phyloP scores from a whole-genome alignment of 2,329 filamentous ascomycete genomes.

The Leptographium galeiforme region DNA sequence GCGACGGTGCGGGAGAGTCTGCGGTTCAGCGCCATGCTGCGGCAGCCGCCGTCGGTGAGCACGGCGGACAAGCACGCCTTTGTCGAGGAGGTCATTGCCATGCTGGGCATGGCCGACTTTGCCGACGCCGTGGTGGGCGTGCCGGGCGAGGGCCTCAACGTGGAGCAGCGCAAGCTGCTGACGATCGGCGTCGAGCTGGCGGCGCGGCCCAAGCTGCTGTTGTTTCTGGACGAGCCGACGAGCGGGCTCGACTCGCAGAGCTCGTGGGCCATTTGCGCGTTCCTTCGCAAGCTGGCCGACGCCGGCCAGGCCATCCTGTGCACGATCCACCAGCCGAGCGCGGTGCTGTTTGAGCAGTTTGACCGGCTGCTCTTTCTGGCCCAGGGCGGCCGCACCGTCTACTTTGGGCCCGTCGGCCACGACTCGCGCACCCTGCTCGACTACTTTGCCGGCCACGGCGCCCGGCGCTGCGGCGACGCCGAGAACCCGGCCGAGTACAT shows the following conservation, averaged over 20 bases:
- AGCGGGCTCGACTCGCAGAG: constrained; percentile 88
- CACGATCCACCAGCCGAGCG: constrained; percentile 90
- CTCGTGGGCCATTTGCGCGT: constrained; percentile 77
- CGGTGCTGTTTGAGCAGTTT: constrained; percentile 85
- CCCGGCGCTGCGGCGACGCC: constrained; percentile 45
- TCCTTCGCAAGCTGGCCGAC: constrained; percentile 79
- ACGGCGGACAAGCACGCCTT: constrained; percentile 71
- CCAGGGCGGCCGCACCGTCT: constrained; percentile 62
- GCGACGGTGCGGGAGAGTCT: constrained; percentile 73
- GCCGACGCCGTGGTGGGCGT: constrained; percentile 84
- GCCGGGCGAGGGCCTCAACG: constrained; percentile 70
- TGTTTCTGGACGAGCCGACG: constrained; percentile 90
- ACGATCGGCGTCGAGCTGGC: constrained; percentile 89
- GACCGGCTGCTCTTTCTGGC: constrained; percentile 67
- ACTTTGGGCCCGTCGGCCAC: constrained; percentile 60
- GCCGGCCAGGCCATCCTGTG: constrained; percentile 87
- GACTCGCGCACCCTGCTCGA: constrained; percentile 53
- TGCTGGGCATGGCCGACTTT: constrained; percentile 80
- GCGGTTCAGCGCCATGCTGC: constrained; percentile 68
- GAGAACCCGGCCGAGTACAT: constrained; percentile 80
- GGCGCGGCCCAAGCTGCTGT: constrained; percentile 73
- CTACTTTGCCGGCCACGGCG: constrained; percentile 67
- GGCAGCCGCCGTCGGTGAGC: constrained; percentile 64
- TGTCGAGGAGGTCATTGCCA: constrained; percentile 78
- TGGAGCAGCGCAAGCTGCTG: constrained; percentile 58